These are phyloP conservation scores for Geotrichum citri-aurantii DNA, from an alignment of 1,139 yeast species.

Conservation along the genomic window DNA sequence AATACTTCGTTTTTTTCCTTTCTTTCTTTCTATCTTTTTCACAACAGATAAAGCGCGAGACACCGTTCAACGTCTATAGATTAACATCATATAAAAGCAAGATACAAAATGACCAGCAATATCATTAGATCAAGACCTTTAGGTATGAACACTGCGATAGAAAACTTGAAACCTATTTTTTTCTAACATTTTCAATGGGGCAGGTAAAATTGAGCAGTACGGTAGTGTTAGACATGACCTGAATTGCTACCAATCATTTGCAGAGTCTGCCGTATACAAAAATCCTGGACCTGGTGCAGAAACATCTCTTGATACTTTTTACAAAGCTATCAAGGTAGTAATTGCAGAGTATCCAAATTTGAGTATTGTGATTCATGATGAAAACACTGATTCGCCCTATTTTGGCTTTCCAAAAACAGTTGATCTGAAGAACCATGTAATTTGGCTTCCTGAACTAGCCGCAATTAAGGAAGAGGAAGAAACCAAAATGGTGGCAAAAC, in stretches of 20 bases:
- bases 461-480: neutral
- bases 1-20: too few species aligned
- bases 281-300: neutral
- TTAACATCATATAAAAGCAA: too few species aligned
- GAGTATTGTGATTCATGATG: neutral
- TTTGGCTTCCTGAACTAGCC: neutral
- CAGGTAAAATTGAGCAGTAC: constrained; percentile 8
- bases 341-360: constrained; percentile 4
- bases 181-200: neutral
- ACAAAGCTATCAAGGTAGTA: constrained; percentile 1
- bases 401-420: constrained; percentile 1
- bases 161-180: neutral
- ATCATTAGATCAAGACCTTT: neutral
- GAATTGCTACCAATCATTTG: constrained; percentile 3
- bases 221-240: constrained; percentile 7
- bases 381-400: neutral
- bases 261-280: constrained; percentile 5
- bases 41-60: too few species aligned
- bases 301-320: neutral
- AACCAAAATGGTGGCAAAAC: neutral
- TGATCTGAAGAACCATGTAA: constrained; percentile 7
- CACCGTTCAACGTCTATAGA: too few species aligned
- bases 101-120: neutral
- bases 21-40: too few species aligned
- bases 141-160: neutral